Evolutionary conservation across 2,329 filamentous ascomycete species (phyloP), one percentile per base, ranked within the genome.

Genomic region (Cladosporium cucumerinum): DNA sequence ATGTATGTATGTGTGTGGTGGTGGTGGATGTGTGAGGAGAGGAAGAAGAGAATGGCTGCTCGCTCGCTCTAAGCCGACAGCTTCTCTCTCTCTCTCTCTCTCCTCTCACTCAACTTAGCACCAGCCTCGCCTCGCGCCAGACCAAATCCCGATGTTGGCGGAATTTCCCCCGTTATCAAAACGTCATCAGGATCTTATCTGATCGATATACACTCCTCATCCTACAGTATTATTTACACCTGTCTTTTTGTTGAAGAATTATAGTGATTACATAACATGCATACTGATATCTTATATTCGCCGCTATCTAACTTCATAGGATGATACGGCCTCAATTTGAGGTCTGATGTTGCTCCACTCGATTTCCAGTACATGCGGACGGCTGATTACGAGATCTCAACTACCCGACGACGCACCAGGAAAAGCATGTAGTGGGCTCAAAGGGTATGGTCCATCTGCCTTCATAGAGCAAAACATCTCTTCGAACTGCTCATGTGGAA

Each of bases 81-180:
- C 32, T 18, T 28, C 36, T 43, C 36, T 25, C 23, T 52, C 48
- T 48, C 43, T 18, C 39, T 46, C 51, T 55, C 54, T 32, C n/a
- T 55, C 54, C 21, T 11, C 55, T 21, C n/a, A 60, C 57, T 32
- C 43, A 28, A 30, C 57, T 23, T 12, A 58, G 34, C 32, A 43
- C 39, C 36, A n/a, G n/a, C 39, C 39, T 46, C 39, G 39, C 39
- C 39, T 46, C 39, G 39, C 55, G 57, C 36, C 23, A 39, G 4
- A 36, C 57, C 57, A 60, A 60, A 60, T 49, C 57, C 57, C 46
- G 57, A 60, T 34, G 23, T n/a, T 39, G 14, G 28, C 57, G 57
- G 39, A 51, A 23, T 23, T 7, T n/a, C 18, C 34, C 43, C 57
- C 43, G 57, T 46, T 52, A 21, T 46, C 21, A 36, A 14, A 32